A percentile compares a stretch with the other conserved stretches of the same genome.
Conservation (phyloP, 2,329 filamentous ascomycete species). For the Xylariomycetidae sp. region DNA sequence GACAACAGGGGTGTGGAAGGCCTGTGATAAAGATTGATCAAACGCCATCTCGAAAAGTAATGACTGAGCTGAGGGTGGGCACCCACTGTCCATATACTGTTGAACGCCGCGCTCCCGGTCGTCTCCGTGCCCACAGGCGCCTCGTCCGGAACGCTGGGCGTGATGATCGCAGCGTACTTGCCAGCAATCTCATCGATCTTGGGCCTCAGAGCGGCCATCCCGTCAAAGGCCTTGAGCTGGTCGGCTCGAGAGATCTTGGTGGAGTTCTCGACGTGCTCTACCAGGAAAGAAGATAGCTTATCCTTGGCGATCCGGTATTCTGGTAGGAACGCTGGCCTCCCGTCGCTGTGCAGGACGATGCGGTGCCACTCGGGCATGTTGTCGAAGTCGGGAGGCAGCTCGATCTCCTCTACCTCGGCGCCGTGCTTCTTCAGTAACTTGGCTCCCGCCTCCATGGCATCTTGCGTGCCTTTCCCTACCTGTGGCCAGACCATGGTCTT, state of each 20-base stretch:
- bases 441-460: slow-evolving; percentile 37
- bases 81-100: slow-evolving; percentile 48
- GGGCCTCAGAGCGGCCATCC: slow-evolving; percentile 47
- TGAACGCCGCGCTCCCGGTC: slow-evolving; percentile 52
- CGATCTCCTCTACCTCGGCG: slow-evolving; percentile 52
- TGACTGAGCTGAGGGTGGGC: not conserved
- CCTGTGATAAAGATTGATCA: slow-evolving; percentile 18
- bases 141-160: slow-evolving; percentile 55
- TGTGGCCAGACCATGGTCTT: slow-evolving; percentile 49
- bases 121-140: slow-evolving; percentile 48
- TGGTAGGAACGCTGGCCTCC: slow-evolving; percentile 46
- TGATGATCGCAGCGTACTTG: slow-evolving; percentile 51
- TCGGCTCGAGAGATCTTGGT: slow-evolving; percentile 37
- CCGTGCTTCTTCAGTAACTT: slow-evolving; percentile 39
- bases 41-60: not conserved
- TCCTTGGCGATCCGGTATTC: slow-evolving; percentile 47
- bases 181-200: slow-evolving; percentile 47
- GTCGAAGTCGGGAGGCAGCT: slow-evolving; percentile 45
- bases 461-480: slow-evolving; percentile 38
- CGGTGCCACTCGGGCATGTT: slow-evolving; percentile 48
- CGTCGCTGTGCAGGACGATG: slow-evolving; percentile 47
- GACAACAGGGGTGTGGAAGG: slow-evolving; percentile 57
- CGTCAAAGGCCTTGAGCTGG: slow-evolving; percentile 51
- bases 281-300: slow-evolving; percentile 40
- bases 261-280: slow-evolving; percentile 47